Percentiles rank a stretch among this genome's conserved stretches.
These are phyloP conservation scores for Apophysomyces ossiformis DNA, from an alignment of 371 early-diverging fungal genomes.

Conservation along the genomic window DNA sequence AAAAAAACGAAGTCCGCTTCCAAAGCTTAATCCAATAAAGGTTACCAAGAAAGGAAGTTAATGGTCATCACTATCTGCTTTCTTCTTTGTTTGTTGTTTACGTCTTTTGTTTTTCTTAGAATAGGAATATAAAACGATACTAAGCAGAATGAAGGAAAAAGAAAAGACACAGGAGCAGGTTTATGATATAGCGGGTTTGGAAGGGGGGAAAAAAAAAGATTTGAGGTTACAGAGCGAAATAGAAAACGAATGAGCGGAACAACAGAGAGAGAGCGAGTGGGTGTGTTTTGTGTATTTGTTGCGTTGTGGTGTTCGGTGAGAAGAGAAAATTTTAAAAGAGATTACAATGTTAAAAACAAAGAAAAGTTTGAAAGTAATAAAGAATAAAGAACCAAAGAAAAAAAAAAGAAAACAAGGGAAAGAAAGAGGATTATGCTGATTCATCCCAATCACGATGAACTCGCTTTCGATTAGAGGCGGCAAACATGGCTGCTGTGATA, in stretches of 20 bases:
- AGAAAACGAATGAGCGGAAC: background rate
- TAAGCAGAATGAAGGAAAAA: background rate
- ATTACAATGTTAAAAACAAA: background rate
- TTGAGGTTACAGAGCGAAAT: no score
- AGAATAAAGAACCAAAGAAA: background rate
- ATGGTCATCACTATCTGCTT: no score
- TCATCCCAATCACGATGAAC: conserved; percentile 28
- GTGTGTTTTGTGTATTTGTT: no score
- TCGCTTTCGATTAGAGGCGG: conserved; percentile 36
- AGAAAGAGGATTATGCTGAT: conserved; percentile 15
- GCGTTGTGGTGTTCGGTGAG: no score
- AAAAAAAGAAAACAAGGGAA: conserved; percentile 6
- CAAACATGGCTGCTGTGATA: conserved; percentile 22
- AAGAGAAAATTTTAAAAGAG: background rate
- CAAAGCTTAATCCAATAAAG: no score
- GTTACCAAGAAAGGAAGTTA: no score
- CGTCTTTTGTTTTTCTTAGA: no score
- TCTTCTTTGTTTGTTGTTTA: background rate
- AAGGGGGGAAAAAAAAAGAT: background rate
- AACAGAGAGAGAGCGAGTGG: background rate
- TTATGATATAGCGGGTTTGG: no score
- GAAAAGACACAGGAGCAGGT: background rate
- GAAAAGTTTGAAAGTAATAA: background rate
- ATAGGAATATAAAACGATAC: no score
- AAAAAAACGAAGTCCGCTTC: no score